Evolutionary conservation across 78 protist species (phyloP).

Genomic region (Reticulomyxa filosa): DNA sequence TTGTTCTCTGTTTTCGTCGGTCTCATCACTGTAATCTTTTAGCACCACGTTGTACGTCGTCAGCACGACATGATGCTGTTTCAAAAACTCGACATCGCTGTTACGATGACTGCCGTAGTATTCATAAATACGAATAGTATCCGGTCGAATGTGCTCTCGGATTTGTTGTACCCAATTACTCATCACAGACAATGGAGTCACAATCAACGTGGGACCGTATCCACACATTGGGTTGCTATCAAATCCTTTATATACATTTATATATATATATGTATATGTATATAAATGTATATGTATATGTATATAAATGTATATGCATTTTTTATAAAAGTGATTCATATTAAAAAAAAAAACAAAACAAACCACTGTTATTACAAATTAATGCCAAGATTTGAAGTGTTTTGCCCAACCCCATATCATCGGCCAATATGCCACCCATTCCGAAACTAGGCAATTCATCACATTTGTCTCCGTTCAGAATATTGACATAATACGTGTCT

Average conservation of each 20-base stretch:
- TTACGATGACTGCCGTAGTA: neutral
- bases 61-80: neutral
- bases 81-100: neutral
- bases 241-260: neutral
- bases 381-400: neutral
- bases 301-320: neutral
- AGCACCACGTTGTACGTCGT: neutral
- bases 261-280: neutral
- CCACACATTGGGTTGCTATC: neutral
- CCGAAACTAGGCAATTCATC: neutral
- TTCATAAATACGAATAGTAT: neutral
- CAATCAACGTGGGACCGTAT: neutral
- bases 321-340: neutral
- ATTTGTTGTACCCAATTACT: slow-evolving; percentile 1
- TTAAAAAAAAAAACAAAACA: too few species aligned
- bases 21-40: neutral
- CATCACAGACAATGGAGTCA: slow-evolving; percentile 1
- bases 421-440: neutral
- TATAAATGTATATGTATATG: neutral
- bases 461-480: neutral
- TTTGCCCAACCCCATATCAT: neutral
- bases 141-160: neutral
- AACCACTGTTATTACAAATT: neutral
- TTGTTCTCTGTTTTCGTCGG: neutral
- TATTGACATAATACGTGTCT: neutral